These are phyloP conservation scores for Populus tremula DNA, from an alignment of 345 rosid genomes.

Conservation along the genomic window DNA sequence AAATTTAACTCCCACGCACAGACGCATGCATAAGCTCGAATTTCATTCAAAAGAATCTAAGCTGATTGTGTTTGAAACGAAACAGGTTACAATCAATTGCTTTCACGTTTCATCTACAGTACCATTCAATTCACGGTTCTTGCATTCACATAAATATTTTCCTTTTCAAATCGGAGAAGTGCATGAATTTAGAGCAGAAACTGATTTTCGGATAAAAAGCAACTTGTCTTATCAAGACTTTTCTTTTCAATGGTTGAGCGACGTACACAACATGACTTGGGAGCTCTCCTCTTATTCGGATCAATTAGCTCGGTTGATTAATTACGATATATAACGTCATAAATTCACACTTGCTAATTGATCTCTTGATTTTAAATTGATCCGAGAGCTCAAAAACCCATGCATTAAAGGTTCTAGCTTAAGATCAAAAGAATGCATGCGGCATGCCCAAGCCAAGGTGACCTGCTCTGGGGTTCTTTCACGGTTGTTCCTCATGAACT, in stretches of 20 bases:
- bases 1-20: neutral
- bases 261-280: neutral
- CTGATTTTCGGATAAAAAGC: neutral
- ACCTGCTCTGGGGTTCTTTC: neutral
- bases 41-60: neutral
- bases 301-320: neutral
- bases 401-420: neutral
- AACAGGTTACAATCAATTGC: neutral
- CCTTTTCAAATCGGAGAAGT: neutral
- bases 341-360: too few relatives aligned
- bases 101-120: neutral
- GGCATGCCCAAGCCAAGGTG: neutral
- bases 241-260: neutral
- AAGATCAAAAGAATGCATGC: neutral
- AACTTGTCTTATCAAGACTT: neutral
- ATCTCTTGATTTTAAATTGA: neutral
- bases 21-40: neutral
- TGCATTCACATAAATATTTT: neutral
- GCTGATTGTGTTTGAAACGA: neutral
- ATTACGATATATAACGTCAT: too few relatives aligned
- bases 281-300: neutral
- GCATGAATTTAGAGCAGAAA: neutral
- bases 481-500: slow-evolving; percentile 28
- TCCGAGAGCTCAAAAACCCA: neutral
- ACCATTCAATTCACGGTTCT: neutral